Evolutionary conservation across 1,284 basidiomycete genomes (phyloP), one percentile per base, ranked within the genome.

Genomic region (Apiotrichum montevideense): DNA sequence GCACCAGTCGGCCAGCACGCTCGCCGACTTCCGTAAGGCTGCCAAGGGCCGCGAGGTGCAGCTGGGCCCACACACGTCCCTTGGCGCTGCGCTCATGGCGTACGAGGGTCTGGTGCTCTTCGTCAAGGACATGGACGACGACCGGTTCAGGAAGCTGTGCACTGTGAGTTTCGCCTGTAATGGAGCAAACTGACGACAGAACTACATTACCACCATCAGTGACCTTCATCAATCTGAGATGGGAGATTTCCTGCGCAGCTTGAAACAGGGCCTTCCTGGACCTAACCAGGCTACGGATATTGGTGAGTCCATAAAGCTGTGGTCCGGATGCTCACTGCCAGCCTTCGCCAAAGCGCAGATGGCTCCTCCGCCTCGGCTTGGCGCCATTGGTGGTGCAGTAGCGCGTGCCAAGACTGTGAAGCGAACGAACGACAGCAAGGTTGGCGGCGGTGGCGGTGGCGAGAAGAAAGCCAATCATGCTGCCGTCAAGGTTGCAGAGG

Each of bases 101-200:
- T 98, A 98, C 73, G 85, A 87, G 48, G 94, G 94, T 2, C 73
- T 98, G 49, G 85, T 98, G 76, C 80, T 98, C 13, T 98, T 95
- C 70, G 78, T 97, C 62, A 94, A 93, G 72, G 95, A 98, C 78
- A 94, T 96, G 85, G 91, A 94, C 57, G 88, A 93, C 71, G 77
- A 75, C 52, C 75, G 86, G 34, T 96, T 95, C 73, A 87, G 85
- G 45, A 88, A 87, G 68, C 77, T 95, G 37, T 96, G 91, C 69
- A 87, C 86, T 50, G 92, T 95, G 70, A 58, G 9, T 5, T 0
- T 21, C 21, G 21, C 21, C 21, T 35, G 6, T 0, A 40, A n/a
- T 55, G 50, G 35, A 21, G 21, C 21, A 21, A 21, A 21, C 21
- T 21, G 21, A 55, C 43, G 11, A 7, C 66, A 95, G 92, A 84